These are phyloP conservation scores for Exophiala alcalophila DNA, from an alignment of 2,329 filamentous ascomycete genomes.

Conservation along the genomic window DNA sequence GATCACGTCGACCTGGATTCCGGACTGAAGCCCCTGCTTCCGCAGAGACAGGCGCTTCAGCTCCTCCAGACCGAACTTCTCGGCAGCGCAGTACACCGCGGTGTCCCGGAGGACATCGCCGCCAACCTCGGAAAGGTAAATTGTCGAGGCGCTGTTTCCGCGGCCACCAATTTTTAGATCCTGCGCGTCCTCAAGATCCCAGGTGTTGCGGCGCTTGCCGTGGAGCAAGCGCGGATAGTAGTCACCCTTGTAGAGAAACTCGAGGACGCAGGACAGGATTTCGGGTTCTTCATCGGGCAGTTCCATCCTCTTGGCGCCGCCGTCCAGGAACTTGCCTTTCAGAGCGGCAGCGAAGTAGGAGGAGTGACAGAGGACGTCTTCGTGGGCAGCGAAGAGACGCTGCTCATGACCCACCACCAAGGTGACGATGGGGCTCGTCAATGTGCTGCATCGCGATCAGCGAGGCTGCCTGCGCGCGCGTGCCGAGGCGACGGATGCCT, in stretches of 20 bases:
- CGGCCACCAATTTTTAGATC: conserved; percentile 57
- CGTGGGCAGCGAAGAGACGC: conserved; percentile 90
- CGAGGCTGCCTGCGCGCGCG: not conserved
- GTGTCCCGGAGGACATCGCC: conserved; percentile 86
- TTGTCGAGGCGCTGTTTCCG: conserved; percentile 68
- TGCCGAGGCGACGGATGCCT: conserved; percentile 9
- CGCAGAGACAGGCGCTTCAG: conserved; percentile 86
- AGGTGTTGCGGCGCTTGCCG: conserved; percentile 80
- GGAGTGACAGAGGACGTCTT: conserved; percentile 83
- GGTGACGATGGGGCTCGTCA: conserved; percentile 75
- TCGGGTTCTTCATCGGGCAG: conserved; percentile 78
- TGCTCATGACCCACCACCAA: conserved; percentile 79
- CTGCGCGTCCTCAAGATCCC: conserved; percentile 76
- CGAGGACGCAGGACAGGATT: conserved; percentile 87
- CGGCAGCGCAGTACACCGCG: conserved; percentile 86
- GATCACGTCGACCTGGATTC: conserved; percentile 88
- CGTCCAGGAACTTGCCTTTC: conserved; percentile 65
- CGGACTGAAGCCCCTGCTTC: conserved; percentile 91
- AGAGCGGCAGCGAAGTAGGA: conserved; percentile 76
- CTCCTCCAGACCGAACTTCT: conserved; percentile 86
- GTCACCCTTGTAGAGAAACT: conserved; percentile 96
- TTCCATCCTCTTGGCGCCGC: conserved; percentile 70
- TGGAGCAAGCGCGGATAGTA: conserved; percentile 88
- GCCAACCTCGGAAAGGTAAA: conserved; percentile 70
- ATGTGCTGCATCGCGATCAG: conserved; percentile 39